Evolutionary conservation across 805 yeast genomes (phyloP).

Genomic region (Maudiozyma bulderi): DNA sequence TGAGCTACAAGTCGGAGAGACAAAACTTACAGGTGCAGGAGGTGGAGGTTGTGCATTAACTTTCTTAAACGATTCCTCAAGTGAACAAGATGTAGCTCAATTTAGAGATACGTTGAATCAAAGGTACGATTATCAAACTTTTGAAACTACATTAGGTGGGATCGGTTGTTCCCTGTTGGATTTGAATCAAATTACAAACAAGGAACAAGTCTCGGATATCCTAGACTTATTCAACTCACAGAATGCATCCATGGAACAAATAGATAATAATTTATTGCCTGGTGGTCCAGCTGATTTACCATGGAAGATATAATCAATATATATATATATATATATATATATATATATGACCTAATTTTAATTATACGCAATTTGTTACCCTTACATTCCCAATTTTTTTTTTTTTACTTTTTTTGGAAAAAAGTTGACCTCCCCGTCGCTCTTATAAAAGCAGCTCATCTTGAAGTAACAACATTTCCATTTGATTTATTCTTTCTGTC

Average conservation of each 20-base stretch:
- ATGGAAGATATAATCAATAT: neutral
- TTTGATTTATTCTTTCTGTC: too few species aligned
- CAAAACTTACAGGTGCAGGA: slow-evolving; percentile 96
- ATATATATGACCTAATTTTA: too few species aligned
- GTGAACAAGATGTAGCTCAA: slow-evolving; percentile 27
- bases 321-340: too few species aligned
- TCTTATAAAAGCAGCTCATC: too few species aligned
- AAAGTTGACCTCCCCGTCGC: too few species aligned
- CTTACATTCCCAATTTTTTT: neutral
- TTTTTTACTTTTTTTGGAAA: too few species aligned
- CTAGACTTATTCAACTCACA: neutral
- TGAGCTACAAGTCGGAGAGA: slow-evolving; percentile 59
- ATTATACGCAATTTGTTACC: neutral
- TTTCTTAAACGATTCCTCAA: slow-evolving; percentile 42
- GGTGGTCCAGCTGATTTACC: neutral
- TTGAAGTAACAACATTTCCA: too few species aligned
- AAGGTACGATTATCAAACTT: slow-evolving; percentile 56
- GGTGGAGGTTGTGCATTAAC: slow-evolving; percentile 99
- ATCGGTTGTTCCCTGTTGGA: slow-evolving; percentile 52
- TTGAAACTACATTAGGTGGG: slow-evolving; percentile 78
- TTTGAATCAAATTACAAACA: neutral
- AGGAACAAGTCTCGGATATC: neutral
- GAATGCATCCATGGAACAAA: neutral
- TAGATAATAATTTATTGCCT: neutral
- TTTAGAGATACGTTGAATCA: slow-evolving; percentile 27